Percentiles rank a stretch among this genome's conserved stretches.
Evolutionary conservation across 176 grass and related monocot genomes (phyloP).

Genomic region (Areca catechu): DNA sequence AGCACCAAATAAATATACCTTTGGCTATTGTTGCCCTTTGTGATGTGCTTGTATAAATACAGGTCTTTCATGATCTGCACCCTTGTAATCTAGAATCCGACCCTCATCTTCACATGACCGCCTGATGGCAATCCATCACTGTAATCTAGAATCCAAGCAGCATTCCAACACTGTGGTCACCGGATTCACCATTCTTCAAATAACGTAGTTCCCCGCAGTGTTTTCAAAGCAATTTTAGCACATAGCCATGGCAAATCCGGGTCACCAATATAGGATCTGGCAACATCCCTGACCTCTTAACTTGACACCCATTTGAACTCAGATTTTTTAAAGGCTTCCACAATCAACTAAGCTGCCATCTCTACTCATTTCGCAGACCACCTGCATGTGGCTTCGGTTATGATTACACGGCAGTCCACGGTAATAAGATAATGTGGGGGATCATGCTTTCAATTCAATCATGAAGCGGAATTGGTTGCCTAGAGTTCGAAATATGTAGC

Average conservation of each 20-base stretch:
- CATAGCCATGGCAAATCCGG: conserved; percentile 74
- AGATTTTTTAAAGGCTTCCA: conserved; percentile 61
- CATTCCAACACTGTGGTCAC: conserved; percentile 89
- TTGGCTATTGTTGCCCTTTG: conserved; percentile 26
- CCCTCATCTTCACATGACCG: conserved; percentile 38
- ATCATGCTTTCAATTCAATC: conserved; percentile 57
- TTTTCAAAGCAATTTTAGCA: conserved; percentile 86
- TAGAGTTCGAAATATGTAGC: conserved; percentile 37
- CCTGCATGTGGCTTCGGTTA: conserved; percentile 57
- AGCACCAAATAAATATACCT: conserved; percentile 31
- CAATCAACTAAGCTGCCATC: conserved; percentile 66
- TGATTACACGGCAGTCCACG: conserved; percentile 61
- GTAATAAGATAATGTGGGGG: conserved; percentile 34
- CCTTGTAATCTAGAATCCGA: conserved; percentile 58
- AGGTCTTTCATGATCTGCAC: conserved; percentile 53
- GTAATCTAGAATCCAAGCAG: conserved; percentile 55
- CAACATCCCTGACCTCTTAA: conserved; percentile 75
- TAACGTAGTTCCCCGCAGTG: conserved; percentile 67
- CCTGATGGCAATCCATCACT: background rate
- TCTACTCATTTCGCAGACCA: conserved; percentile 69
- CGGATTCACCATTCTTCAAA: conserved; percentile 74
- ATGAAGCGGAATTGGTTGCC: conserved; percentile 72
- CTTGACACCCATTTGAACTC: conserved; percentile 61
- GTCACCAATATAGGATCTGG: conserved; percentile 71
- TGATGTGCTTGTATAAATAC: conserved; percentile 49